Percentiles rank a stretch among this genome's conserved stretches.
Conservation (phyloP, 2,329 filamentous ascomycete species). For the Claviceps humidiphila region DNA sequence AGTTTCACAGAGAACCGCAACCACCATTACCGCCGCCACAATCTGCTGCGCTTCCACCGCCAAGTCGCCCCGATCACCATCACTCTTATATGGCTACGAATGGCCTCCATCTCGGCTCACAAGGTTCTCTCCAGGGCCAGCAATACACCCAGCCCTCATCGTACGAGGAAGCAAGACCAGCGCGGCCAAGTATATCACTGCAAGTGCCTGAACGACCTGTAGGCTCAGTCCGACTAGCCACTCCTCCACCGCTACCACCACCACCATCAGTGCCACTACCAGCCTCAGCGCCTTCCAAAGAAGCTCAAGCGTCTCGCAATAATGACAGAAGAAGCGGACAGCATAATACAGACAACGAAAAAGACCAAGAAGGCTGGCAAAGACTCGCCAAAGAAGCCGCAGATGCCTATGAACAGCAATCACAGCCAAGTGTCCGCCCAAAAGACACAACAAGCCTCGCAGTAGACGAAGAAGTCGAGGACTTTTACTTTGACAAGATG, state of each 20-base stretch:
- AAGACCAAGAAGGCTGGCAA: slow-evolving; percentile 8
- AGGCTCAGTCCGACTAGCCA: slow-evolving; percentile 49
- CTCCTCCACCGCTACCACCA: slow-evolving; percentile 29
- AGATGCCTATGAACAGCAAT: slow-evolving; percentile 8
- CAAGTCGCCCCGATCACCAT: not conserved
- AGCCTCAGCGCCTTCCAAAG: slow-evolving; percentile 28
- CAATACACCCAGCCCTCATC: not conserved
- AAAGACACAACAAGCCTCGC: slow-evolving; percentile 1
- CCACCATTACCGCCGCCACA: not conserved
- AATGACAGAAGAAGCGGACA: not conserved
- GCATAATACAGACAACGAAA: not conserved
- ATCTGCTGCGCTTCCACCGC: not conserved
- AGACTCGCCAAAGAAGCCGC: slow-evolving; percentile 11
- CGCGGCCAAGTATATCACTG: slow-evolving; percentile 26
- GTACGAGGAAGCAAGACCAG: slow-evolving; percentile 13
- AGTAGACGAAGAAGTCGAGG: slow-evolving; percentile 9
- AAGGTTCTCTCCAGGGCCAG: not conserved
- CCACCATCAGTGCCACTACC: slow-evolving; percentile 22
- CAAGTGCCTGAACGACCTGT: slow-evolving; percentile 38
- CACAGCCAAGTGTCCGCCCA: not conserved
- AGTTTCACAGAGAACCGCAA: slow-evolving; percentile 5
- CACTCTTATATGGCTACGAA: not conserved
- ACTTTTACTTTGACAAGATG: slow-evolving; percentile 22
- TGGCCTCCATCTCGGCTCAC: not conserved
- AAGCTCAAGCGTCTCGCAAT: slow-evolving; percentile 12